Evolutionary conservation across 768 basidiomycete genomes (phyloP).

Genomic region (Leccinum boreale): DNA sequence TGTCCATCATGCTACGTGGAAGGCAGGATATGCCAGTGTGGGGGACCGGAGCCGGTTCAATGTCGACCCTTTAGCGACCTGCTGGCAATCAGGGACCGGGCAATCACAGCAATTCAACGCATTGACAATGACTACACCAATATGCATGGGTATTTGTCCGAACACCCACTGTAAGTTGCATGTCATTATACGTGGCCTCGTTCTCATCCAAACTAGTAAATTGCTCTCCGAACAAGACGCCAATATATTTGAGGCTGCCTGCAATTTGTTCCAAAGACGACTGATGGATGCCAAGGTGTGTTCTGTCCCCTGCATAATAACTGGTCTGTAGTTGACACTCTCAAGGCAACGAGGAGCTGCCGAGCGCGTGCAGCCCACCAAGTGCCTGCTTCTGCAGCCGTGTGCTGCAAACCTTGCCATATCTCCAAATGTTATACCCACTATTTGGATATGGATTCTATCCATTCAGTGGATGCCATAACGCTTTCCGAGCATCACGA

Average conservation of each 20-base stretch:
- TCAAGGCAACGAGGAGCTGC: slow-evolving; percentile 20
- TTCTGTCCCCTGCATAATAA: not conserved
- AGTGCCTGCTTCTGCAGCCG: slow-evolving; percentile 13
- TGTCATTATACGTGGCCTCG: not conserved
- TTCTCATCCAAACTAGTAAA: slow-evolving; percentile 19
- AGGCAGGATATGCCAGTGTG: slow-evolving; percentile 70
- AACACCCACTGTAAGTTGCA: slow-evolving; percentile 22
- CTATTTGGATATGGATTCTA: slow-evolving; percentile 30
- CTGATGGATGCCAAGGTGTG: slow-evolving; percentile 15
- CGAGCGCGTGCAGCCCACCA: slow-evolving; percentile 18
- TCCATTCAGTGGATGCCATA: slow-evolving; percentile 38
- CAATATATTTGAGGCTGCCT: slow-evolving; percentile 35
- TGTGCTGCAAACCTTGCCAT: slow-evolving; percentile 40
- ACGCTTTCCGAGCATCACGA: slow-evolving; percentile 15
- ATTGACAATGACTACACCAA: slow-evolving; percentile 9
- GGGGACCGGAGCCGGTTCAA: slow-evolving; percentile 58
- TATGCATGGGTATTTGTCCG: slow-evolving; percentile 12
- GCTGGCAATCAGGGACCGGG: slow-evolving; percentile 40
- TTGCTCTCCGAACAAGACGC: slow-evolving; percentile 19
- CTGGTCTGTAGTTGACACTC: not conserved
- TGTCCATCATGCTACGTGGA: slow-evolving; percentile 77
- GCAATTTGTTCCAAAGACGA: slow-evolving; percentile 21
- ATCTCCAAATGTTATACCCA: slow-evolving; percentile 35
- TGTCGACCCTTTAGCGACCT: slow-evolving; percentile 49
- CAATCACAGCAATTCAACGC: slow-evolving; percentile 27